phyloP scores from a whole-genome alignment of 306 rosid species.

The Sindora glabra region DNA sequence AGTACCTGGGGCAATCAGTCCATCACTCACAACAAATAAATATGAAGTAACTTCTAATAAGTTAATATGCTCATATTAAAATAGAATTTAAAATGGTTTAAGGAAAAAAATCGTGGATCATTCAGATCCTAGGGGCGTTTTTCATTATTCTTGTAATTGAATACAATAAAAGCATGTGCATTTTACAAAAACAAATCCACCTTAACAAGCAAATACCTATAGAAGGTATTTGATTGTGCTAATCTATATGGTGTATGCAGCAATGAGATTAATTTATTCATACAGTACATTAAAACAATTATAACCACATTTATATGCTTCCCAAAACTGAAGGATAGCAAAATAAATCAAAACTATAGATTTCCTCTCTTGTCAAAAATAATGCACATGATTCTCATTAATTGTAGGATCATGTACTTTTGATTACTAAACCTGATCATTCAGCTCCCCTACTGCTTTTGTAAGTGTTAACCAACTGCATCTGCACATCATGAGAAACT shows the following conservation, averaged over 20 bases:
- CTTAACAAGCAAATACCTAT: too few species aligned
- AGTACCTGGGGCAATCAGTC: too few species aligned
- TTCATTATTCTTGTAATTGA: too few species aligned
- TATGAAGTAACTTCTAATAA: too few species aligned
- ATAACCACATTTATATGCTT: conserved; percentile 17
- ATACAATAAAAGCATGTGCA: too few species aligned
- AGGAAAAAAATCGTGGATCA: too few species aligned
- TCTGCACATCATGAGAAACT: conserved; percentile 86
- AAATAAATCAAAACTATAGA: conserved; percentile 14
- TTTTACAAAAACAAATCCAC: too few species aligned
- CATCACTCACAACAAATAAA: too few species aligned
- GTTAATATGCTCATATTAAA: too few species aligned
- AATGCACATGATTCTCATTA: conserved; percentile 8
- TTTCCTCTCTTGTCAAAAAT: not conserved
- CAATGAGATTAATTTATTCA: not conserved
- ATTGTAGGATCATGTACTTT: conserved; percentile 8
- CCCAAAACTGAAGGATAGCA: conserved; percentile 39
- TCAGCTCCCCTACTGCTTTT: conserved; percentile 58
- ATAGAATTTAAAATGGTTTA: too few species aligned
- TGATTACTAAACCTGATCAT: conserved; percentile 13
- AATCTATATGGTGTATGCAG: not conserved
- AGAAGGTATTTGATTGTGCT: too few species aligned
- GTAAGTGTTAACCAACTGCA: conserved; percentile 59
- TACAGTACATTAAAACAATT: conserved; percentile 10
- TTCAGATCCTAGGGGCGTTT: too few species aligned